Evolutionary conservation across 1,284 basidiomycete species (phyloP), one percentile per base, ranked within the genome.

Genomic region (Phaffia rhodozyma): DNA sequence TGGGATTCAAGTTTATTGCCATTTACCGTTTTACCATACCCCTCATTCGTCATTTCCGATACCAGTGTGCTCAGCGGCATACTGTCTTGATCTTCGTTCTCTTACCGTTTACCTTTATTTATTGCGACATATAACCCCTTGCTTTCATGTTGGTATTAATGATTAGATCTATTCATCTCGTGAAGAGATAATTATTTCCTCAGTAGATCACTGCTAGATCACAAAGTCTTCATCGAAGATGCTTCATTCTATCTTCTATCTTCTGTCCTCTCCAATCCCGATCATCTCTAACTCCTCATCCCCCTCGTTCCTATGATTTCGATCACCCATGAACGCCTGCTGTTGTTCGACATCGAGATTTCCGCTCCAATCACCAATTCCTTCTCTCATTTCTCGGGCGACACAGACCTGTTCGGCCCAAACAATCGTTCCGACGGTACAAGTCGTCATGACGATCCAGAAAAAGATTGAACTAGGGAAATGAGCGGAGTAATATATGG

Each of bases 391-490:
- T 77, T 98, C 94, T 56, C 94, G 78, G 72, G 84, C 85, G 53
- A 97, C 90, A 73, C 94, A 97, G 18, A 92, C 78, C 70, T 96
- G 90, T 73, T 98, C 94, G 1, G 89, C 88, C 32, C 86, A 77
- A 57, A 92, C 80, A 63, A 97, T 82, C 70, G 86, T 89, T 29
- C 87, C 72, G 16, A 83, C 79, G 1, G 89, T 81, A 56, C 89
- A 86, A n/a, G 79, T 75, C 20, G 82, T 74, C 75, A 93, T 81
- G 55, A 92, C 80, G 60, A 84, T 71, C 87, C 91, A 97, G 77
- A 87, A 94, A 79, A 91, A 97, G 55, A 90, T 72, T 4, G 88
- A 91, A 0, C 87, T 87, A 1, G 96, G 94, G 72, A 97, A 79
- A 6, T 86, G 81, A 55, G 85, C 83, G 1, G 91, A 84, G 75